phyloP scores from a whole-genome alignment of 805 yeast species.

The Zygoascus ofunaensis region DNA sequence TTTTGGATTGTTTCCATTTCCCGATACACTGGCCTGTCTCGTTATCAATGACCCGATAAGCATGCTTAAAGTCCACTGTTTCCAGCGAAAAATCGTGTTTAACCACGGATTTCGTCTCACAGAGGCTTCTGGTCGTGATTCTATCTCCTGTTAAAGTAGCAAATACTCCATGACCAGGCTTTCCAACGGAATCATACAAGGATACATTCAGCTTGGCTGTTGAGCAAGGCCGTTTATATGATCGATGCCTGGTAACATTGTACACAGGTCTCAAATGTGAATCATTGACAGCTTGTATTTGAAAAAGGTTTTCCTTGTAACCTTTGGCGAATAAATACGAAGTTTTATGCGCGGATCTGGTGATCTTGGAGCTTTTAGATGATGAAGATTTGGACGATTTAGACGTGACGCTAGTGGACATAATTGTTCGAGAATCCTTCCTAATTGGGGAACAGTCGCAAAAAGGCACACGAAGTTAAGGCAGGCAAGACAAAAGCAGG shows the following conservation, averaged over 20 bases:
- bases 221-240: background rate
- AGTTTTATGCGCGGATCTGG: too few relatives aligned
- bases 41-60: background rate
- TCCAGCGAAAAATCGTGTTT: conserved; percentile 6
- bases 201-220: background rate
- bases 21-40: background rate
- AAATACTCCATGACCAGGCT: background rate
- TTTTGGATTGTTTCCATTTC: background rate
- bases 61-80: background rate
- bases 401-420: too few relatives aligned
- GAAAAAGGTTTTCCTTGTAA: background rate
- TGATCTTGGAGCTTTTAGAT: too few relatives aligned
- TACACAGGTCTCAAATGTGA: background rate
- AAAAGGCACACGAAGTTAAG: background rate
- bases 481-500: background rate
- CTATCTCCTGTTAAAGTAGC: background rate
- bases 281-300: background rate
- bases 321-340: background rate
- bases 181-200: background rate
- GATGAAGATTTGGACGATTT: too few relatives aligned
- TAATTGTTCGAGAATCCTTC: background rate
- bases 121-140: background rate
- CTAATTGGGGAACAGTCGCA: background rate
- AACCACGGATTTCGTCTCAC: conserved; percentile 12
- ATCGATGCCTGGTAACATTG: conserved; percentile 1